Evolutionary conservation across 768 basidiomycete species (phyloP).

Genomic region (Tylopilus rubrobrunneus): DNA sequence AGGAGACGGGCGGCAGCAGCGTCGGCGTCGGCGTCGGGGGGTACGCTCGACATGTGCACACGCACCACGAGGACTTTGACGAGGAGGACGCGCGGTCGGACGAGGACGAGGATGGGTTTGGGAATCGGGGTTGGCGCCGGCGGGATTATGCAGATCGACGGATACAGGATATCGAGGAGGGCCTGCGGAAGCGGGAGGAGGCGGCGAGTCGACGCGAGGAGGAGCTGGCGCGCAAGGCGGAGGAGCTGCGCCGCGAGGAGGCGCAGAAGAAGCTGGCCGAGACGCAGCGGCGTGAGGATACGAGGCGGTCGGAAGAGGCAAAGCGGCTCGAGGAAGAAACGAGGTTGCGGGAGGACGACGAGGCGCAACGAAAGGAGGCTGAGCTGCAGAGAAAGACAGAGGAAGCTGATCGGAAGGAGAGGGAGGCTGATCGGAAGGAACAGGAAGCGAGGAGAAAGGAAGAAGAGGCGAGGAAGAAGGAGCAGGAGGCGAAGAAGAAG

Average conservation of each 20-base stretch:
- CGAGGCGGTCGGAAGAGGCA: slow-evolving; percentile 22
- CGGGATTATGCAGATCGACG: slow-evolving; percentile 30
- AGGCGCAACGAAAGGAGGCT: slow-evolving; percentile 23
- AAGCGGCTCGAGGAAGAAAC: slow-evolving; percentile 26
- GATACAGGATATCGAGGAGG: slow-evolving; percentile 31
- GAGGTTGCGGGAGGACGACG: slow-evolving; percentile 24
- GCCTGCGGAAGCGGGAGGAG: slow-evolving; percentile 30
- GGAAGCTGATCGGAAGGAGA: slow-evolving; percentile 29
- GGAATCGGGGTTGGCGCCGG: slow-evolving; percentile 27
- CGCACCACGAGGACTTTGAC: slow-evolving; percentile 28
- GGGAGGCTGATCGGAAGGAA: slow-evolving; percentile 26
- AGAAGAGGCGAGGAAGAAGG: slow-evolving; percentile 23
- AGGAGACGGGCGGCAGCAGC: background rate
- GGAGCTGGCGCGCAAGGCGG: slow-evolving; percentile 33
- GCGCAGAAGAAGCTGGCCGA: slow-evolving; percentile 23
- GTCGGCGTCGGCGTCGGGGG: background rate
- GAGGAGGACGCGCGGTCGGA: slow-evolving; percentile 21
- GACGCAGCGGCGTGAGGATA: slow-evolving; percentile 29
- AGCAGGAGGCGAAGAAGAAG: slow-evolving; percentile 29
- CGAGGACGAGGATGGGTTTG: slow-evolving; percentile 26
- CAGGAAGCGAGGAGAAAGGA: slow-evolving; percentile 20
- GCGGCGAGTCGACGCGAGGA: slow-evolving; percentile 33
- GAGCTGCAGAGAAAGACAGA: slow-evolving; percentile 32
- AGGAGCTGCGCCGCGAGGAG: slow-evolving; percentile 33
- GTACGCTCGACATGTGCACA: slow-evolving; percentile 19